Conservation (phyloP, 148 eudicot genomes). For the Spergularia bocconei region DNA sequence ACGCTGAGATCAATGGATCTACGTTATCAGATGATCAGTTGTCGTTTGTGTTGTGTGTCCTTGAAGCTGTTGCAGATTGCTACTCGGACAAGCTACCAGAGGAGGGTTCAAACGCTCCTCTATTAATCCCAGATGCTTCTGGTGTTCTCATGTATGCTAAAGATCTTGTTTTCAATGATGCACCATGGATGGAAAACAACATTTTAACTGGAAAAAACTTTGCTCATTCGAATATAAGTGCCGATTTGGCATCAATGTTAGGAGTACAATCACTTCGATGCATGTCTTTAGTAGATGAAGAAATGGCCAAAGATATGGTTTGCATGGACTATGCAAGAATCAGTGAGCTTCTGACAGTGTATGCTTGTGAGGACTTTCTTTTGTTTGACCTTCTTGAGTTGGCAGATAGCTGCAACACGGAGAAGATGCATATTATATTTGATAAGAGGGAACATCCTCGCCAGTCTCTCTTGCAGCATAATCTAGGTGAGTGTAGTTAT, state of each 20-base stretch:
- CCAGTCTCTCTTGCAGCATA: constrained; percentile 88
- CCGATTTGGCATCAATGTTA: constrained; percentile 75
- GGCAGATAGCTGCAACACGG: constrained; percentile 96
- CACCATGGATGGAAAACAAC: constrained; percentile 89
- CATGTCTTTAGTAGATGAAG: constrained; percentile 86
- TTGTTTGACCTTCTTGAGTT: constrained; percentile 89
- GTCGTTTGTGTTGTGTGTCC: constrained; percentile 75
- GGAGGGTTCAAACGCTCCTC: constrained; percentile 47
- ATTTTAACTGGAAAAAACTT: constrained; percentile 56
- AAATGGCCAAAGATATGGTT: constrained; percentile 91
- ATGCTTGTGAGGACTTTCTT: constrained; percentile 62
- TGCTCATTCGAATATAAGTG: constrained; percentile 75
- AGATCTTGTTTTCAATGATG: constrained; percentile 94
- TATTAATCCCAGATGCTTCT: constrained; percentile 72
- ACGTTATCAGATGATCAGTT: constrained; percentile 75
- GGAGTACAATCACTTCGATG: constrained; percentile 89
- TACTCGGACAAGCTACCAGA: constrained; percentile 44
- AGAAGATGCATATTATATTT: constrained; percentile 73
- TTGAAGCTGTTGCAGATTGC: constrained; percentile 87
- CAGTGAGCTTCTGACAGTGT: constrained; percentile 62
- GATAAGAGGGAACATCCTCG: constrained; percentile 90
- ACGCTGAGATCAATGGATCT: constrained; percentile 58
- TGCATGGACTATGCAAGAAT: constrained; percentile 91
- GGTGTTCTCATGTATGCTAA: constrained; percentile 55
- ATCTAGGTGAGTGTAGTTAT: constrained; percentile 60